Conservation (phyloP, 2,329 filamentous ascomycete genomes). For the Arthroderma sp. region DNA sequence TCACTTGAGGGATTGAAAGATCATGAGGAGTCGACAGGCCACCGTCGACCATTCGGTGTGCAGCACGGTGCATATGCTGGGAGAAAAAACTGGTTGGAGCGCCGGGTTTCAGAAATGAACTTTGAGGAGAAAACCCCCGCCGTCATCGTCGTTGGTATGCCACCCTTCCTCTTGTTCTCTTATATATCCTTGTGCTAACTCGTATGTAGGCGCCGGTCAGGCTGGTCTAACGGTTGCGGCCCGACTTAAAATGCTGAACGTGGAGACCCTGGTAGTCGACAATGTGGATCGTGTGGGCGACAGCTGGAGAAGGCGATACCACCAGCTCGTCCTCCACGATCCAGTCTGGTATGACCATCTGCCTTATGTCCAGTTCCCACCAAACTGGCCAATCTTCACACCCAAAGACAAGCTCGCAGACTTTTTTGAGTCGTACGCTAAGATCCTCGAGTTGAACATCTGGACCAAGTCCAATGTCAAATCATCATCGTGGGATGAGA, state of each 20-base stretch:
- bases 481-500: conserved; percentile 28
- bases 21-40: not conserved
- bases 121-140: conserved; percentile 25
- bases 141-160: conserved; percentile 27
- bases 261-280: conserved; percentile 34
- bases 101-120: conserved; percentile 19
- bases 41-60: not conserved
- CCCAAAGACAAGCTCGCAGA: conserved; percentile 36
- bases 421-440: conserved; percentile 38
- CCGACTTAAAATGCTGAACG: conserved; percentile 27
- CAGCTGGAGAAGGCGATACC: conserved; percentile 39
- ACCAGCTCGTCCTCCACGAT: conserved; percentile 24
- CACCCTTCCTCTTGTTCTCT: not conserved
- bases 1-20: not conserved
- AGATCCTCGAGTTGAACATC: conserved; percentile 37
- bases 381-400: conserved; percentile 32
- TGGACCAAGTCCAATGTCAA: conserved; percentile 30
- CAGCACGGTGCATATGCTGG: not conserved
- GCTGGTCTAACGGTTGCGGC: conserved; percentile 31
- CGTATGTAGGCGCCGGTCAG: conserved; percentile 21
- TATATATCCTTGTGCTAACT: not conserved
- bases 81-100: conserved; percentile 26
- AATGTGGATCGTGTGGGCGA: conserved; percentile 34
- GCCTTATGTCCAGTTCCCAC: conserved; percentile 27
- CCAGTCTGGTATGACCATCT: conserved; percentile 28